Evolutionary conservation across 2,329 filamentous ascomycete genomes (phyloP).

Genomic region (Amesomyces nigricolor): DNA sequence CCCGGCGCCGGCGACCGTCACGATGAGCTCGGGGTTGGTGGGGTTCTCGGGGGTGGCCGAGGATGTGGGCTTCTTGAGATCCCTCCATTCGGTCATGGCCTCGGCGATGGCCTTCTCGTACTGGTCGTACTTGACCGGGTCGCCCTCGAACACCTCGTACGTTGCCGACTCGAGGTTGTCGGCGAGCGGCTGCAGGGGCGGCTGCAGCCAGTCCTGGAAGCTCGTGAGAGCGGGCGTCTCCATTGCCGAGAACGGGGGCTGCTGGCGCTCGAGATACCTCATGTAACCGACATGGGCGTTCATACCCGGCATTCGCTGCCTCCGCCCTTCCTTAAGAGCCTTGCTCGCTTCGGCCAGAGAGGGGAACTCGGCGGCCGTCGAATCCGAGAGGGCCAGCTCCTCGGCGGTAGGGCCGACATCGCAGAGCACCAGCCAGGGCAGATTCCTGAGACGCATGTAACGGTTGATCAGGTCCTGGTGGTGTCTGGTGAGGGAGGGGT

Average conservation of each 20-base stretch:
- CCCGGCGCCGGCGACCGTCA: slow-evolving; percentile 90
- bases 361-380: slow-evolving; percentile 52
- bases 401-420: slow-evolving; percentile 49
- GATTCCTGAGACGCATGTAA: slow-evolving; percentile 59
- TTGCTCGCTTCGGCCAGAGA: slow-evolving; percentile 60
- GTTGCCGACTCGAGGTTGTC: slow-evolving; percentile 97
- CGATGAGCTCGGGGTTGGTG: slow-evolving; percentile 49
- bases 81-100: slow-evolving; percentile 74
- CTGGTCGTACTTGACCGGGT: slow-evolving; percentile 95
- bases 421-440: slow-evolving; percentile 58
- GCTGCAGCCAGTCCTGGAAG: slow-evolving; percentile 92
- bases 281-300: slow-evolving; percentile 68
- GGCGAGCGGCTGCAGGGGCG: slow-evolving; percentile 85
- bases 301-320: slow-evolving; percentile 31
- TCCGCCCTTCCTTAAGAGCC: slow-evolving; percentile 39
- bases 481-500: slow-evolving; percentile 54
- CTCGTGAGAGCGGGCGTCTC: slow-evolving; percentile 49
- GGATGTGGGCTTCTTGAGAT: slow-evolving; percentile 66
- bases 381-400: slow-evolving; percentile 30
- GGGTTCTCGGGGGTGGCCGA: slow-evolving; percentile 39
- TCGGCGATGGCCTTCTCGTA: slow-evolving; percentile 81
- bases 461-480: slow-evolving; percentile 57
- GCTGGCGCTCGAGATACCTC: slow-evolving; percentile 74
- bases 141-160: slow-evolving; percentile 97
- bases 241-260: slow-evolving; percentile 54